Conservation (phyloP, 371 early-diverging fungal species). For the Zancudomyces culisetae region DNA sequence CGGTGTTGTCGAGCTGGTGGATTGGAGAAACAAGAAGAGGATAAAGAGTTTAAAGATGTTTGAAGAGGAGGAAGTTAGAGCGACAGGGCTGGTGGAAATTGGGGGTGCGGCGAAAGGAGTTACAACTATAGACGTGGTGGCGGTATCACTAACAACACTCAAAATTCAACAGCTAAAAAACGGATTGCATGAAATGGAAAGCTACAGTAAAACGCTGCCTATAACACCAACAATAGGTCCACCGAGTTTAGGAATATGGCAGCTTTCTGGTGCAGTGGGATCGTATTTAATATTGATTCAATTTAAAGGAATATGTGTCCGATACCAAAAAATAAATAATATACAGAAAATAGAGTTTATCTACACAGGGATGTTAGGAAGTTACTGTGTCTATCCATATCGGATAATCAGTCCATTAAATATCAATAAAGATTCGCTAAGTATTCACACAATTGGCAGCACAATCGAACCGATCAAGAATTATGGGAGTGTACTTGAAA, state of each 20-base stretch:
- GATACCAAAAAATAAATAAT: neutral
- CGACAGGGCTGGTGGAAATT: neutral
- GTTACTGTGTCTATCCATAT: constrained; percentile 1
- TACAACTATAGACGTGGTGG: neutral
- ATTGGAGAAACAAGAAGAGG: neutral
- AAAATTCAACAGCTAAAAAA: neutral
- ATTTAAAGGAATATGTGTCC: neutral
- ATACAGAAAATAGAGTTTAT: neutral
- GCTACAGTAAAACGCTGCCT: neutral
- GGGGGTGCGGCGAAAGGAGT: neutral
- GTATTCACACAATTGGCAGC: neutral
- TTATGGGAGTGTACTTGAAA: neutral
- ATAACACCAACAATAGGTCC: neutral
- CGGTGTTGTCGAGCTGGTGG: neutral
- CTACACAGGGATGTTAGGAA: neutral
- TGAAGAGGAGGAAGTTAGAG: neutral
- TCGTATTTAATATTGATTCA: neutral
- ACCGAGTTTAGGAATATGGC: neutral
- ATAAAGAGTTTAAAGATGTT: neutral
- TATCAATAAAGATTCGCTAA: neutral
- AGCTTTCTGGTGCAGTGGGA: too few relatives aligned
- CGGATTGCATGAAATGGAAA: neutral
- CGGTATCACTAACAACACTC: too few relatives aligned
- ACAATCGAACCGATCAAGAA: neutral
- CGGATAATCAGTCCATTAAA: neutral